These are phyloP conservation scores for Auxenochlorella protothecoides DNA, from an alignment of 139 green algal species.

Conservation along the genomic window DNA sequence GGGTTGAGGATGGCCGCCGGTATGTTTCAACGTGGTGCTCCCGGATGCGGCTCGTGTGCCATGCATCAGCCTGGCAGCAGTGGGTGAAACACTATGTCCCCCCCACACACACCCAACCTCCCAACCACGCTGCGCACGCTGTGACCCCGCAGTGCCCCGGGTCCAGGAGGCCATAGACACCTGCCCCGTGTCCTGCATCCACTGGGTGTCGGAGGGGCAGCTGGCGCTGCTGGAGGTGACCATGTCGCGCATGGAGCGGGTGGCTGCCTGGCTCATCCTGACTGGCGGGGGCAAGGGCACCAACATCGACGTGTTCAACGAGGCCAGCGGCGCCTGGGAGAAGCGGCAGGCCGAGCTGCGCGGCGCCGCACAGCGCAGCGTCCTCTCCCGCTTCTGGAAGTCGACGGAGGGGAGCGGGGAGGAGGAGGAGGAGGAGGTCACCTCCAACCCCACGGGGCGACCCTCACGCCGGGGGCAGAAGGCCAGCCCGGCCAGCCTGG, in stretches of 20 bases:
- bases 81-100: no score
- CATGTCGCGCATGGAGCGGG: conserved; percentile 34
- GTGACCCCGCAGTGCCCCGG: background rate
- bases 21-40: background rate
- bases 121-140: no score
- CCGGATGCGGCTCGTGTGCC: background rate
- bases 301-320: conserved; percentile 29
- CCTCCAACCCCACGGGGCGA: background rate
- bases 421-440: background rate
- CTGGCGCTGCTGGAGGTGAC: conserved; percentile 40
- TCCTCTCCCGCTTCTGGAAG: background rate
- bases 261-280: conserved; percentile 23
- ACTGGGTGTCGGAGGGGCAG: conserved; percentile 60
- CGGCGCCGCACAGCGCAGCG: background rate
- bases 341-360: conserved; percentile 21
- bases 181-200: conserved; percentile 80
- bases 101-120: no score
- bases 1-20: background rate
- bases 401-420: background rate
- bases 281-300: conserved; percentile 20
- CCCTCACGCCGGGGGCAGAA: background rate
- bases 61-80: background rate
- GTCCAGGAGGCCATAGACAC: conserved; percentile 47
- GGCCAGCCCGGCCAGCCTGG: conserved; percentile 9
- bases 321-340: conserved; percentile 32